These are phyloP conservation scores for Capsella bursapastoris DNA, from an alignment of 345 rosid genomes.

Conservation along the genomic window DNA sequence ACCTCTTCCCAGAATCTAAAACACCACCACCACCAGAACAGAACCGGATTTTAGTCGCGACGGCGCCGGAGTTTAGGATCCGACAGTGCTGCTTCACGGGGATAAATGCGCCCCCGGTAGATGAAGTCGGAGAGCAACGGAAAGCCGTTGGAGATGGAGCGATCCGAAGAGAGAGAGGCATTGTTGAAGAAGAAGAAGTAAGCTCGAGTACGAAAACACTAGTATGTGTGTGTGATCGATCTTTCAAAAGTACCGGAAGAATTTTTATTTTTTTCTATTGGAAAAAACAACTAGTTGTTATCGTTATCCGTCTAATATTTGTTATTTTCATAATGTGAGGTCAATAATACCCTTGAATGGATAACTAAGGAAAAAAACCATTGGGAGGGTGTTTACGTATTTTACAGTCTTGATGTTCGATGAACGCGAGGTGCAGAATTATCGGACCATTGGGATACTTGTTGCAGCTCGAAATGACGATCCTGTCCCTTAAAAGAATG, in stretches of 20 bases:
- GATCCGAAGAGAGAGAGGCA: conserved; percentile 49
- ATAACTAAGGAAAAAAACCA: not conserved
- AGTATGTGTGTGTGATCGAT: not conserved
- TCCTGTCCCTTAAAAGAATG: too few species aligned
- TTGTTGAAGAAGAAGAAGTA: conserved; percentile 18
- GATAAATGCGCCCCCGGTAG: conserved; percentile 12
- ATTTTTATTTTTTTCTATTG: not conserved
- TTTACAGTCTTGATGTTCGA: not conserved
- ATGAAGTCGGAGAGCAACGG: conserved; percentile 42
- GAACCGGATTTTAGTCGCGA: conserved; percentile 17
- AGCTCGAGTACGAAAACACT: conserved; percentile 24
- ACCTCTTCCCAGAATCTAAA: conserved; percentile 3
- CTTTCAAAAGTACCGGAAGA: conserved; percentile 12
- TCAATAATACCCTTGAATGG: conserved; percentile 23
- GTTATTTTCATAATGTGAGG: not conserved
- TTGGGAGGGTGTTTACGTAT: not conserved
- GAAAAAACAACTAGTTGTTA: not conserved
- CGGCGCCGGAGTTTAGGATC: conserved; percentile 33
- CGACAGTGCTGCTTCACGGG: conserved; percentile 22
- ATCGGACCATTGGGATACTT: not conserved
- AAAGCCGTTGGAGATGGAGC: conserved; percentile 43
- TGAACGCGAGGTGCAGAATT: conserved; percentile 28
- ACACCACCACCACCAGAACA: conserved; percentile 22
- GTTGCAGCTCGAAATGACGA: too few species aligned
- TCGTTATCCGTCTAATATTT: conserved; percentile 13